Conservation (phyloP, 768 basidiomycete species). For the Leccinellum luteum region DNA sequence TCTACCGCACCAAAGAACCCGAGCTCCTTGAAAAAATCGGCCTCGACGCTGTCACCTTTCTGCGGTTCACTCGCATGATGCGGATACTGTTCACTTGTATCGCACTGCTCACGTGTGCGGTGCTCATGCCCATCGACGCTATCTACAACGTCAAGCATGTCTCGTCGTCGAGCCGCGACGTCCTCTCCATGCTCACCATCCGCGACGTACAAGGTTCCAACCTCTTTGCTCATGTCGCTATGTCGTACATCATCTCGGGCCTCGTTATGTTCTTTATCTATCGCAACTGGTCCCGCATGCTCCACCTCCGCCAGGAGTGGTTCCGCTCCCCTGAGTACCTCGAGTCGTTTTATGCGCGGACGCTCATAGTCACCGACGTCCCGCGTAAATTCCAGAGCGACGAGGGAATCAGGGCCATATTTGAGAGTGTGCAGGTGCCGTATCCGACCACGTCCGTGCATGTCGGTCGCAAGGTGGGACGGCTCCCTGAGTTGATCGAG, state of each 20-base stretch:
- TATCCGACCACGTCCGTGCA: constrained; percentile 92
- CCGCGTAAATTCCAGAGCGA: constrained; percentile 82
- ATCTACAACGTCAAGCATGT: constrained; percentile 77
- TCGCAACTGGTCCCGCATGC: constrained; percentile 73
- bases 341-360: constrained; percentile 90
- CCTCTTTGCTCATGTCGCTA: constrained; percentile 82
- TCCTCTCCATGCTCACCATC: constrained; percentile 81
- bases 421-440: constrained; percentile 72
- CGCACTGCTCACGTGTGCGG: constrained; percentile 59
- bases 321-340: constrained; percentile 89
- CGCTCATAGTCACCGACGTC: constrained; percentile 78
- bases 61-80: constrained; percentile 87
- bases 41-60: constrained; percentile 88
- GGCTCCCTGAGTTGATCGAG: constrained; percentile 87
- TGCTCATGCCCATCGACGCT: constrained; percentile 86
- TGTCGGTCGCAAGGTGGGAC: constrained; percentile 82
- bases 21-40: constrained; percentile 86
- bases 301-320: constrained; percentile 78
- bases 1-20: constrained; percentile 81
- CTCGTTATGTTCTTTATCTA: constrained; percentile 71
- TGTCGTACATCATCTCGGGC: constrained; percentile 77
- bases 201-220: constrained; percentile 70
- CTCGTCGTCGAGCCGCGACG: constrained; percentile 46
- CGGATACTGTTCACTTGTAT: constrained; percentile 68
- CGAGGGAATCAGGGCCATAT: constrained; percentile 74